Evolutionary conservation across 2,329 filamentous ascomycete species (phyloP).

Genomic region (Didymella arachidicola): DNA sequence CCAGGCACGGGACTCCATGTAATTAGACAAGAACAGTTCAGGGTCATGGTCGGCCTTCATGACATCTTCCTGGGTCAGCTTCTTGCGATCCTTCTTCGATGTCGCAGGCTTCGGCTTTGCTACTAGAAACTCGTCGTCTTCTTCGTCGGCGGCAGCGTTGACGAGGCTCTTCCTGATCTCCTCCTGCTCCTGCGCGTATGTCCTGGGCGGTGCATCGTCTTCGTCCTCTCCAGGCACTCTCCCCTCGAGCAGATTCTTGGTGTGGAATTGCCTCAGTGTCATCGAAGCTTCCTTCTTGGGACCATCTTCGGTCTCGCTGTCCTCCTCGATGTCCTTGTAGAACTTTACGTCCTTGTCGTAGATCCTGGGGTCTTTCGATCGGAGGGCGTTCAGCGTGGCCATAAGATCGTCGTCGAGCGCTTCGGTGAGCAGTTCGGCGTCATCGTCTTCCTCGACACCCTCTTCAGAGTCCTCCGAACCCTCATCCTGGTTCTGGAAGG

Average conservation of each 20-base stretch:
- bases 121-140: slow-evolving; percentile 78
- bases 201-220: slow-evolving; percentile 66
- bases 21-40: slow-evolving; percentile 92
- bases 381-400: slow-evolving; percentile 85
- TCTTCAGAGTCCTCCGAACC: slow-evolving; percentile 60
- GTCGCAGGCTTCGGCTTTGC: slow-evolving; percentile 65
- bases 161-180: slow-evolving; percentile 79
- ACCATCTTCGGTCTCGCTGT: slow-evolving; percentile 46
- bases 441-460: slow-evolving; percentile 87
- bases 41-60: slow-evolving; percentile 84
- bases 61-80: slow-evolving; percentile 64
- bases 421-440: slow-evolving; percentile 84
- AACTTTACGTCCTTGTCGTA: slow-evolving; percentile 84
- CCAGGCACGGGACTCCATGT: slow-evolving; percentile 92
- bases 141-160: slow-evolving; percentile 64
- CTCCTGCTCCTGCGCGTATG: slow-evolving; percentile 89
- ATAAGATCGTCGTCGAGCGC: slow-evolving; percentile 86
- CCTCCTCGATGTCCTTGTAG: slow-evolving; percentile 71
- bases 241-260: slow-evolving; percentile 83
- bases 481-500: slow-evolving; percentile 49
- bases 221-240: slow-evolving; percentile 66
- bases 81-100: slow-evolving; percentile 40
- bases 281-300: slow-evolving; percentile 81
- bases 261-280: slow-evolving; percentile 88
- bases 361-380: slow-evolving; percentile 87